Base-by-base conservation (phyloP, 805 yeast genomes). In the Candida palmyrensis region DNA sequence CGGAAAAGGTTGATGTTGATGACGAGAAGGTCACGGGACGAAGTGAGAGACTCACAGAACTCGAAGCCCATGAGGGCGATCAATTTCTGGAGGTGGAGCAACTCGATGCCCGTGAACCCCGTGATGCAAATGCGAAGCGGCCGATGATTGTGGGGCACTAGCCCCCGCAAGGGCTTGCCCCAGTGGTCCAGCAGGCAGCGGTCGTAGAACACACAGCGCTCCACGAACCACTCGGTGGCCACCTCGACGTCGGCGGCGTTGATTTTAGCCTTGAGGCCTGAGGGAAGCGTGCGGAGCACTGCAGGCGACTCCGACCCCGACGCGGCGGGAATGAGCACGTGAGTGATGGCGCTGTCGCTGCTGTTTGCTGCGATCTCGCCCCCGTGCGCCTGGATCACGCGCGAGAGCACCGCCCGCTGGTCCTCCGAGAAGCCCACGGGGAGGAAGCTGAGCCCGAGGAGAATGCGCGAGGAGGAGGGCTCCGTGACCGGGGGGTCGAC, bases 151-250 rank as follows among this genome's bases (percentile, higher is more conserved):
- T 8, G n/a, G 9, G 27, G 25, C 10, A 49, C 43, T 8, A 59
- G 39, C 5, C 68, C 65, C 36, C 27, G 55, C 31, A 73, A 61
- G 2, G 84, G 85, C 33, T 49, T 48, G 3, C 82, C 72, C 95
- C 95, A 85, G 11, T 60, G 51, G 48, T 82, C 95, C 21, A 53
- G 45, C 11, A 59, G 54, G 5, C 74, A 43, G 28, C 56, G 51
- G 27, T 72, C 68, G 44, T 77, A 77, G 55, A 71, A 79, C 15
- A 85, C 62, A 16, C 83, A 73, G 37, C 95, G 61, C 54, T 86
- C 96, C 9, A 87, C 57, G 42, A 80, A 79, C 83, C 90, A 85
- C 53, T 87, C 95, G 0, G 95, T 85, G 2, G 77, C 73, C 0
- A 78, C 40, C 12, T 48, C 47, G 3, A 40, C 51, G 15, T 23